A percentile compares a stretch with the other conserved stretches of the same genome.
Evolutionary conservation across 495 filamentous ascomycete genomes (phyloP).

Genomic region (Aspergillus bridgeri): DNA sequence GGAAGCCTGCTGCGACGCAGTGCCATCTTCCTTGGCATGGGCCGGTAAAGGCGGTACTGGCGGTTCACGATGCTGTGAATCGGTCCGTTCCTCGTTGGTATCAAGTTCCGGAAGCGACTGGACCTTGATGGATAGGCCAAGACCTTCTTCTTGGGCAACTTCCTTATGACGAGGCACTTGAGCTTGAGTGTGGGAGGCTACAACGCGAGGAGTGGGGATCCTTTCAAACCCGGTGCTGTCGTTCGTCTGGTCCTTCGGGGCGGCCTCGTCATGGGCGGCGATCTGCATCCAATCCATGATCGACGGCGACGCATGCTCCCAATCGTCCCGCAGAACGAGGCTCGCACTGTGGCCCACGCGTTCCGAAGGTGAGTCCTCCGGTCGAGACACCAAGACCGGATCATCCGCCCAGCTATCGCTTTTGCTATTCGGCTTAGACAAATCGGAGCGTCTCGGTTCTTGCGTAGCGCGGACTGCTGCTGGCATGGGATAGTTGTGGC

Average conservation of each 20-base stretch:
- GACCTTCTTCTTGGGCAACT: conserved; percentile 19
- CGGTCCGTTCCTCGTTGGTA: conserved; percentile 30
- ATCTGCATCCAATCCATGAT: conserved; percentile 54
- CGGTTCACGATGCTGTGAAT: conserved; percentile 34
- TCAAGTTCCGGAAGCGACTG: conserved; percentile 25
- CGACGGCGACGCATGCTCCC: conserved; percentile 54
- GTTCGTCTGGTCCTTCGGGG: conserved; percentile 13
- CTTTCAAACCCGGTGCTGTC: conserved; percentile 22
- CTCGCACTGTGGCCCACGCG: conserved; percentile 37
- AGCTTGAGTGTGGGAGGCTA: conserved; percentile 8
- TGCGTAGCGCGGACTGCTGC: conserved; percentile 17
- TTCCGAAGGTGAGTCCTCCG: conserved; percentile 21
- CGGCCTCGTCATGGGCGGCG: conserved; percentile 39
- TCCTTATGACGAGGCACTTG: conserved; percentile 12
- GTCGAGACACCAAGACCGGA: conserved; percentile 32
- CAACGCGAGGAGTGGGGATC: conserved; percentile 25
- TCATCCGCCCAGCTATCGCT: conserved; percentile 35
- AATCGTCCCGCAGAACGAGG: conserved; percentile 47
- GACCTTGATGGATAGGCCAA: conserved; percentile 40
- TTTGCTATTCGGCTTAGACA: conserved; percentile 16
- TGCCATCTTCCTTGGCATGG: background rate
- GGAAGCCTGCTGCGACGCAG: background rate
- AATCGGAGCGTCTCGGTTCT: conserved; percentile 15
- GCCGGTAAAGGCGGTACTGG: conserved; percentile 26
- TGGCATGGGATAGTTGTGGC: conserved; percentile 21